Evolutionary conservation across 176 grass and related monocot species (phyloP).

Genomic region (Juncus inflexus): DNA sequence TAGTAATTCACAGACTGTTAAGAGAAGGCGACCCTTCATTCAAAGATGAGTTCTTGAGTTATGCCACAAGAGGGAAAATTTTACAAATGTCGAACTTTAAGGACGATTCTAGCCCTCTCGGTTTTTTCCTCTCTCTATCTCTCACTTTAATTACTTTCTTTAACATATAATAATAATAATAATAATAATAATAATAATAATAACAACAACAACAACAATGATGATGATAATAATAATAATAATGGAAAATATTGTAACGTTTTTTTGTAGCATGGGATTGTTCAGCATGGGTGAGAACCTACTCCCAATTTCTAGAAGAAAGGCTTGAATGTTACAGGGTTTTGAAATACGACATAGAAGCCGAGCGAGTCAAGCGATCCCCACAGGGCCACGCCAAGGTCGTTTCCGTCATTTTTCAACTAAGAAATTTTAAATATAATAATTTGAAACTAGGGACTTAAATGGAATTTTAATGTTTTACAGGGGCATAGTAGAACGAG

Average conservation of each 20-base stretch:
- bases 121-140: conserved; percentile 21
- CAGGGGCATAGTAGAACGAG: conserved; percentile 91
- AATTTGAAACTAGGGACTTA: background rate
- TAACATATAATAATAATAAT: too few species aligned
- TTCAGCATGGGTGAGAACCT: conserved; percentile 49
- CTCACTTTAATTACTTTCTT: too few species aligned
- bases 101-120: conserved; percentile 85
- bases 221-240: too few species aligned
- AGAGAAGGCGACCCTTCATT: conserved; percentile 91
- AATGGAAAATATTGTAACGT: too few species aligned
- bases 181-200: too few species aligned
- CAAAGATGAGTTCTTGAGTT: conserved; percentile 77
- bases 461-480: background rate
- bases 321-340: conserved; percentile 35
- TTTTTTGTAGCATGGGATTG: conserved; percentile 37
- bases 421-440: too few species aligned
- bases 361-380: conserved; percentile 60
- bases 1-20: conserved; percentile 79
- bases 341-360: conserved; percentile 64
- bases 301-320: conserved; percentile 45
- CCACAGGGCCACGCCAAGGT: conserved; percentile 66
- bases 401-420: background rate
- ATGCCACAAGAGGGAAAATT: conserved; percentile 76
- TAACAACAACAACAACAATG: too few species aligned
- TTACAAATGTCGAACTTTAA: conserved; percentile 86